Evolutionary conservation across 768 basidiomycete species (phyloP).

Genomic region (Mycena pura): DNA sequence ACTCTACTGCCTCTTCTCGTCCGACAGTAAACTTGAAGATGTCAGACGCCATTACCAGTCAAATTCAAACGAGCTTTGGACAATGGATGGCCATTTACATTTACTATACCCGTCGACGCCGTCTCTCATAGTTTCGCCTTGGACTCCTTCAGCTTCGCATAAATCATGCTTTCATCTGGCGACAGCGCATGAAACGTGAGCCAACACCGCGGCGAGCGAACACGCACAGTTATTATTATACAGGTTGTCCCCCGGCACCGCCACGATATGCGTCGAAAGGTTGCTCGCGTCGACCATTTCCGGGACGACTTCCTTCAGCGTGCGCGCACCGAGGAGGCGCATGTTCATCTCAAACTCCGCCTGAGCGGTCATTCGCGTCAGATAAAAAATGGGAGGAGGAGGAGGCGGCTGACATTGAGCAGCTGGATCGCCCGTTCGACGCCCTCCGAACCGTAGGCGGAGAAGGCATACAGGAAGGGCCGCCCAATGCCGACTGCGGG

Average conservation of each 20-base stretch:
- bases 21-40: too few species aligned
- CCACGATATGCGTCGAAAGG: constrained; percentile 66
- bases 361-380: constrained; percentile 45
- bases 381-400: background rate
- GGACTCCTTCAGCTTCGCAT: constrained; percentile 47
- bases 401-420: constrained; percentile 59
- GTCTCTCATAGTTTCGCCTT: constrained; percentile 45
- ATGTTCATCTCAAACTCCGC: constrained; percentile 99
- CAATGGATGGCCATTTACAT: too few species aligned
- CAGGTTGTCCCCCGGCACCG: constrained; percentile 75
- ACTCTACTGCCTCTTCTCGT: constrained; percentile 86
- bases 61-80: too few species aligned
- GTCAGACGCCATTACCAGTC: too few species aligned
- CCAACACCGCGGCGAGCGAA: constrained; percentile 15
- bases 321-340: constrained; percentile 87
- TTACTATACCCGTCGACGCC: background rate
- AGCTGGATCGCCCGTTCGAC: constrained; percentile 85
- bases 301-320: constrained; percentile 78
- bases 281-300: constrained; percentile 90
- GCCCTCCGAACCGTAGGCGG: constrained; percentile 87
- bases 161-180: constrained; percentile 51
- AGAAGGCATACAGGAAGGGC: constrained; percentile 89
- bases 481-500: constrained; percentile 78
- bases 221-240: constrained; percentile 83
- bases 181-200: constrained; percentile 1